A percentile compares a stretch with the other conserved stretches of the same genome.
These are phyloP conservation scores for Phytophthora citricola DNA, from an alignment of 352 stramenopile genomes.

Conservation along the genomic window DNA sequence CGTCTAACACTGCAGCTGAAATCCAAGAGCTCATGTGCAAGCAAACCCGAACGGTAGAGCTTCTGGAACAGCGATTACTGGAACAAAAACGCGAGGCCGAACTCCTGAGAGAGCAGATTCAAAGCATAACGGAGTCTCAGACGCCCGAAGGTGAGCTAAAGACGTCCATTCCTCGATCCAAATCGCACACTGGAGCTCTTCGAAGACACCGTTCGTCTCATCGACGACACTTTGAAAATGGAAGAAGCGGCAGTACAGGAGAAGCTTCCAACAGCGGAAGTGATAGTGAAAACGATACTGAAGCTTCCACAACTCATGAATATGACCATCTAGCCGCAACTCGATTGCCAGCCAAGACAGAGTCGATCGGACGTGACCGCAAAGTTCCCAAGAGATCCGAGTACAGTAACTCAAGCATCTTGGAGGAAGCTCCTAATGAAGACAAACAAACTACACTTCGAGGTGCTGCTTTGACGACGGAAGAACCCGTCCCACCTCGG, in stretches of 20 bases:
- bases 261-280: slow-evolving; percentile 36
- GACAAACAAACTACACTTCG: slow-evolving; percentile 23
- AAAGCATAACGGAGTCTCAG: slow-evolving; percentile 21
- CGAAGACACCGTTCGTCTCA: slow-evolving; percentile 18
- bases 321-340: slow-evolving; percentile 23
- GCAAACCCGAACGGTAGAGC: slow-evolving; percentile 58
- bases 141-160: slow-evolving; percentile 9
- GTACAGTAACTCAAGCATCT: slow-evolving; percentile 26
- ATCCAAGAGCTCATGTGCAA: slow-evolving; percentile 65
- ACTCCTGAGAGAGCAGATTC: slow-evolving; percentile 53
- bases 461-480: slow-evolving; percentile 12
- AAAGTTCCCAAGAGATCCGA: slow-evolving; percentile 20
- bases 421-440: slow-evolving; percentile 3
- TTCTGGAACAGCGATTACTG: slow-evolving; percentile 60
- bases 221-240: slow-evolving; percentile 14
- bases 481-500: slow-evolving; percentile 5
- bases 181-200: slow-evolving; percentile 35
- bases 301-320: slow-evolving; percentile 33
- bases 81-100: slow-evolving; percentile 70
- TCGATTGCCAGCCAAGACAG: slow-evolving; percentile 10
- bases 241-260: slow-evolving; percentile 12
- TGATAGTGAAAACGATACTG: slow-evolving; percentile 62
- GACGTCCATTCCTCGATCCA: slow-evolving; percentile 31
- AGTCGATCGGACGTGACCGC: background rate
- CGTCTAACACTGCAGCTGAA: slow-evolving; percentile 63